Evolutionary conservation across 2,329 filamentous ascomycete genomes (phyloP), one percentile per base, ranked within the genome.

Genomic region (Zasmidium citrigriseum): DNA sequence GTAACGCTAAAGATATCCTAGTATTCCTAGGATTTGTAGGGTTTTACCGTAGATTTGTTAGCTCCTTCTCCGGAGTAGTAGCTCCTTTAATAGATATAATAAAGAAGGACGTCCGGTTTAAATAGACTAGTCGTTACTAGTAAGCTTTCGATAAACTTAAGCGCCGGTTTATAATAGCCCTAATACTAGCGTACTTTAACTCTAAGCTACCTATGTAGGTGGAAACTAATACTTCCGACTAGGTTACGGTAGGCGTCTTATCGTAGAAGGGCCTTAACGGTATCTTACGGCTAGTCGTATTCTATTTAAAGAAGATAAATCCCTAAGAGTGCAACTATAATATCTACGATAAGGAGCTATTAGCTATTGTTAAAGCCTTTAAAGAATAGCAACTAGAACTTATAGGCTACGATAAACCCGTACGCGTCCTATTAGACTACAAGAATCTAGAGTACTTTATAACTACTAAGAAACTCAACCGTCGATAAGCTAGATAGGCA

Each of bases 381-480:
- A 48, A 71, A 53, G 50, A 68, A 53, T 74, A 59, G 67, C 5
- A 61, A 22, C 49, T 59, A 20, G 57, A 72, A 29, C 60, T 73
- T 0, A 49, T 67, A 52, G 55, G 62, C 46, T 3, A 23, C 22
- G 16, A 29, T 21, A n/a, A 47, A 10, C 50, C 48, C 21, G 53
- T 68, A n/a, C 52, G 62, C 21, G 62, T 75, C 1, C 51, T 69
- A 18, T 68, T 63, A 4, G 62, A 76, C 58, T 61, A 76, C 58
- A 60, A 67, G 41, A 70, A 66, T 34, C 64, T 76, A 1, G 53
- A 67, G 48, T 68, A 67, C 52, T 74, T 74, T 54, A 70, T 64
- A 45, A 64, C 59, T 7, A 72, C 58, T 2, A 73, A 73, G 59
- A 22, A 58, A 22, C 64, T 74, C 0, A 74, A 64, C 51, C 24